Evolutionary conservation across 2,329 filamentous ascomycete species (phyloP).

Genomic region (Cadophora gregata): DNA sequence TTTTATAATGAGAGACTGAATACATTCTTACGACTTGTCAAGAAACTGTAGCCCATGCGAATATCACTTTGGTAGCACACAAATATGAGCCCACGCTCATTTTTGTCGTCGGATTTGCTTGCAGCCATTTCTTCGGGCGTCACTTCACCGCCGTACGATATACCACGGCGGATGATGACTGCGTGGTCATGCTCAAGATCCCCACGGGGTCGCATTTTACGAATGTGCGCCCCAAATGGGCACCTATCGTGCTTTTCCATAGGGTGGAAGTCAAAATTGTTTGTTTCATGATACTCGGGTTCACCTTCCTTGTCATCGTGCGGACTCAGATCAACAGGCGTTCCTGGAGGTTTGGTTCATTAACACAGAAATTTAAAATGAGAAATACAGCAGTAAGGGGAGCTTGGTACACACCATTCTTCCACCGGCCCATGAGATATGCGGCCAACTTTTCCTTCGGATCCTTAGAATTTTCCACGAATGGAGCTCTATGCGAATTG

Average conservation of each 20-base stretch:
- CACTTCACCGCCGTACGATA: background rate
- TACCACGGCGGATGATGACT: background rate
- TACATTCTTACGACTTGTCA: background rate
- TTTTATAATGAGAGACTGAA: background rate
- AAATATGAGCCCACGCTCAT: background rate
- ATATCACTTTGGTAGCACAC: background rate
- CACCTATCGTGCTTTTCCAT: background rate
- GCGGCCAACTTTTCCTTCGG: background rate
- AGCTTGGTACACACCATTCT: background rate
- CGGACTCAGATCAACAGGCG: background rate
- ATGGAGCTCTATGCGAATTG: background rate
- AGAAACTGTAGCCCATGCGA: background rate
- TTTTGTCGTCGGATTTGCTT: background rate
- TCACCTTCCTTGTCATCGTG: background rate
- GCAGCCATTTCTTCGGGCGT: background rate
- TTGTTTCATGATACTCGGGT: background rate
- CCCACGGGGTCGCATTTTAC: background rate
- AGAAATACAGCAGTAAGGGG: background rate
- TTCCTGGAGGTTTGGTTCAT: background rate
- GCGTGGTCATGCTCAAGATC: background rate
- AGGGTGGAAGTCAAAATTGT: background rate
- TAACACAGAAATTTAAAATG: background rate
- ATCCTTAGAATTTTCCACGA: background rate
- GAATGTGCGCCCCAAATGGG: background rate
- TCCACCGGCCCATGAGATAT: background rate